Evolutionary conservation across 1,284 basidiomycete species (phyloP), one percentile per base, ranked within the genome.

Genomic region (Acaromyces ingoldii): DNA sequence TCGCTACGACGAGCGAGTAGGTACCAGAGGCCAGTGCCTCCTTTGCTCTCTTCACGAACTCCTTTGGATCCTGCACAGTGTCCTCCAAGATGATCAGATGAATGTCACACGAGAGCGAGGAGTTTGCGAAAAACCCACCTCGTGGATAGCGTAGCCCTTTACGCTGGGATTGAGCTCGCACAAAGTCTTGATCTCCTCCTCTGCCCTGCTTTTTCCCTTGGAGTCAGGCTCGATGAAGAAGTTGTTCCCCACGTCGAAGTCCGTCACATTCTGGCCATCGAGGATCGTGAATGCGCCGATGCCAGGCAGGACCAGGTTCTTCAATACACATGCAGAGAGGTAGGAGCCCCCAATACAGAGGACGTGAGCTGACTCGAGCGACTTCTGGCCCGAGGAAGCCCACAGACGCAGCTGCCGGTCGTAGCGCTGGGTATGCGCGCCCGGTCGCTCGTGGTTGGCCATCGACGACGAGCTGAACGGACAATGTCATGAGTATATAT

Each of bases 271-370:
- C 1, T 78, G 75, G 39, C 82, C 76, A 63, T 93, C 91, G 52
- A 93, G 81, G 74, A 98, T 82, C 38, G 90, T 89, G 74, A 96
- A 93, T 70, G 87, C 82, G 19, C 91, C 89, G 57, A 96, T 84
- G 17, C 93, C 93, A 3, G 93, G 92, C 9, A 97, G 83, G 28
- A 96, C 89, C 57, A 97, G 85, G 74, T 96, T 96, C 81, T 97
- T 96, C 62, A 96, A 81, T 57, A 89, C 83, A 52, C 88, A 86
- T 26, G 88, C 87, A 0, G 87, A 85, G 0, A 90, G 87, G 0
- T 89, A 87, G 36, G 85, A 84, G 5, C 81, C 85, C 26, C 86
- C 87, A 45, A 95, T 76, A 59, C 95, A 83, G 22, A 97, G 82
- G 42, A 96, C 81, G 49, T 86, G 82, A 6, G 90, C 83, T 2